phyloP scores from a whole-genome alignment of 805 yeast species.

The Nakazawaea pomicola region DNA sequence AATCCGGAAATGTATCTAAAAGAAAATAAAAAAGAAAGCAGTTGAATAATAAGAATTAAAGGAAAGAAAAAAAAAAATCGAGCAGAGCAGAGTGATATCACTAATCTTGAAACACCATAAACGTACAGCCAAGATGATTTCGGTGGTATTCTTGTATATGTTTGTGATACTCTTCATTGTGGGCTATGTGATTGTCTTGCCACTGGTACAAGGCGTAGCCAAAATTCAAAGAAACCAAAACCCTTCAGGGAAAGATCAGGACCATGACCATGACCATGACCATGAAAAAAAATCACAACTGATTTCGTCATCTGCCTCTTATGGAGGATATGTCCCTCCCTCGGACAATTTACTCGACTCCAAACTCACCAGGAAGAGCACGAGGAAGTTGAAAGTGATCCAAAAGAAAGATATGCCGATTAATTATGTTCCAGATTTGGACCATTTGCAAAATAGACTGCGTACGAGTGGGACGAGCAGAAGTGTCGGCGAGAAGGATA shows the following conservation, averaged over 20 bases:
- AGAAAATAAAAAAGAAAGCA: too few species aligned
- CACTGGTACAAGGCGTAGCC: slow-evolving; percentile 13
- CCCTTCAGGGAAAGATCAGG: not conserved
- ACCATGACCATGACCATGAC: not conserved
- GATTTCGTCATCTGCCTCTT: too few species aligned
- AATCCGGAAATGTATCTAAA: too few species aligned
- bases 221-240: slow-evolving; percentile 10
- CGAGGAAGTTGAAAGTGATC: not conserved
- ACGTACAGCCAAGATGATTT: too few species aligned
- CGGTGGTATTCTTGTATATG: slow-evolving; percentile 2
- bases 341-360: slow-evolving; percentile 5
- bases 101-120: too few species aligned
- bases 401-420: slow-evolving; percentile 6
- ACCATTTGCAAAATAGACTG: not conserved
- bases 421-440: slow-evolving; percentile 6
- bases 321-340: slow-evolving; percentile 5
- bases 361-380: slow-evolving; percentile 8
- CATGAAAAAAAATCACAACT: too few species aligned
- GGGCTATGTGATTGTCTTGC: slow-evolving; percentile 9
- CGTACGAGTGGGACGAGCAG: slow-evolving; percentile 2
- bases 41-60: too few species aligned
- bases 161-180: slow-evolving; percentile 5
- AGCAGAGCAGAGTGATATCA: too few species aligned
- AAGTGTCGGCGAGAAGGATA: too few species aligned
- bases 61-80: too few species aligned